Evolutionary conservation across 2,329 filamentous ascomycete species (phyloP), one percentile per base, ranked within the genome.

Genomic region (Botrytis aclada): DNA sequence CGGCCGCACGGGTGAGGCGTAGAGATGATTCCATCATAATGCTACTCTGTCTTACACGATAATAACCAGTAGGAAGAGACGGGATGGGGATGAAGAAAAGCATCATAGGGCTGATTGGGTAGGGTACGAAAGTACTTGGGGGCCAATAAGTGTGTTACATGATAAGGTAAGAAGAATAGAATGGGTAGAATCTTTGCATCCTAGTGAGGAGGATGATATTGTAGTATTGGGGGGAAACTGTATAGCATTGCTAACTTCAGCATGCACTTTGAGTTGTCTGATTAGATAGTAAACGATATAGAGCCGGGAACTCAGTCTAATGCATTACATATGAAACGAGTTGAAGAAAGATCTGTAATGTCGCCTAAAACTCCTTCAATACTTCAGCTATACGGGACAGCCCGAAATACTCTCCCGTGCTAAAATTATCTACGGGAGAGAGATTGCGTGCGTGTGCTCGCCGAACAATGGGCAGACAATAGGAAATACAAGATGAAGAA

Each of bases 111-210:
- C 22, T 51, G 25, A 70, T 63, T 70, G 69, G 69, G 22, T 29
- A 70, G 20, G 41, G 56, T 63, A 70, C 56, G 69, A 63, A 32
- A 37, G 29, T 47, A 70, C 69, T 47, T 62, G 54, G 16, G 39
- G 58, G 39, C 20, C 47, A 41, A 29, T 4, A 22, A 14, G 16
- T 29, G 64, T 54, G 64, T 67, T 67, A 45, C 64, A 34, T 67
- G 64, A 67, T 54, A 54, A 54, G 45, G 45, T 54, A 54, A 47
- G 16, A 47, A 67, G 34, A 54, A 54, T 6, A 39, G 12, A 20
- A 66, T 54, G n/a, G 32, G n/a, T 18, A 16, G 43, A n/a, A n/a
- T 9, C 25, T 29, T 37, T 54, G 12, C 2, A 29, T 39, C 34
- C 45, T 4, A 29, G 64, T 8, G 22, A 29, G n/a, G 20, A 54